These are phyloP conservation scores for Aspergillus chevalieri DNA, from an alignment of 2,329 filamentous ascomycete species.

Conservation along the genomic window DNA sequence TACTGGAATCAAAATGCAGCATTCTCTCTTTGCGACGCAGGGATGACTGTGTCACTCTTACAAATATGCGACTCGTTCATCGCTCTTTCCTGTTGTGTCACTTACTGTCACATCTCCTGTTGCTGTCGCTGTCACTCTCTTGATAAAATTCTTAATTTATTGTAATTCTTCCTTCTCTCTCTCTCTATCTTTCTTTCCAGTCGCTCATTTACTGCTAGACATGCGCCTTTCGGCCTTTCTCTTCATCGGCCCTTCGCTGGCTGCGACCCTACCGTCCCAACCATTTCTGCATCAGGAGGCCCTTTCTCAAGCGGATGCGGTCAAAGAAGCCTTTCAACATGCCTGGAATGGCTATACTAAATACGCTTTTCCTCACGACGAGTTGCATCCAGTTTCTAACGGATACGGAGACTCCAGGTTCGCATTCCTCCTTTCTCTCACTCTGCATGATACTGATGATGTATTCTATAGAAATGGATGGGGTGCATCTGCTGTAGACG, in stretches of 20 bases:
- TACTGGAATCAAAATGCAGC: neutral
- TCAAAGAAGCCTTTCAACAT: conserved; percentile 63
- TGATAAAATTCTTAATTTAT: neutral
- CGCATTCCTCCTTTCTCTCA: conserved; percentile 8
- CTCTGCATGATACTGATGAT: neutral
- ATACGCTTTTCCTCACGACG: conserved; percentile 73
- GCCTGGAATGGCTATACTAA: conserved; percentile 68
- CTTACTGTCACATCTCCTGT: no score
- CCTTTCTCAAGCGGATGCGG: conserved; percentile 47
- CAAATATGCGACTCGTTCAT: neutral
- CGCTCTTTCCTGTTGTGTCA: no score
- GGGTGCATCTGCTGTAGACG: conserved; percentile 78
- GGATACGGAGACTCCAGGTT: conserved; percentile 64
- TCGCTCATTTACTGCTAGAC: neutral
- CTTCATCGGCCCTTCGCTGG: conserved; percentile 17
- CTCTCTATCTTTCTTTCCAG: neutral
- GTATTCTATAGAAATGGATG: conserved; percentile 62
- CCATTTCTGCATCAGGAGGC: conserved; percentile 6
- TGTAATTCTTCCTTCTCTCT: neutral
- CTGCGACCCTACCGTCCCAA: conserved; percentile 15
- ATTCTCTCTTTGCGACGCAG: neutral
- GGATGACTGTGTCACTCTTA: neutral
- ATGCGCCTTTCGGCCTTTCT: conserved; percentile 11
- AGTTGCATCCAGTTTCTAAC: conserved; percentile 63
- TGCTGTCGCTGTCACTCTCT: no score